Percentiles rank a stretch among this genome's conserved stretches.
Conservation (phyloP, 1,284 basidiomycete genomes). For the Tremellales sp. region DNA sequence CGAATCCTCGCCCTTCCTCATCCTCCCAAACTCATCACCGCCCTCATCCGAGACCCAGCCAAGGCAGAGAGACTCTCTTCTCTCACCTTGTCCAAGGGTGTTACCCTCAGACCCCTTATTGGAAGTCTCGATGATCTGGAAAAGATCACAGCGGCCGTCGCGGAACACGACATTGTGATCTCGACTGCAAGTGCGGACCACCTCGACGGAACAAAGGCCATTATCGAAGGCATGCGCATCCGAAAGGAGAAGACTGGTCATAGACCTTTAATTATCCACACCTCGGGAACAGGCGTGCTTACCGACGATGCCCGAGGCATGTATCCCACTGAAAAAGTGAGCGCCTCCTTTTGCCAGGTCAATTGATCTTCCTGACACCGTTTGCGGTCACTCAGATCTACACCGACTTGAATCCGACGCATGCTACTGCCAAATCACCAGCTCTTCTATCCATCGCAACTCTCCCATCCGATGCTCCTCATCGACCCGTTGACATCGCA, state of each 20-base stretch:
- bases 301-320: slow-evolving; percentile 33
- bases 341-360: neutral
- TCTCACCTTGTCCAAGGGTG: slow-evolving; percentile 11
- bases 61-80: slow-evolving; percentile 32
- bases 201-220: slow-evolving; percentile 32
- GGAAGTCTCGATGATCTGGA: slow-evolving; percentile 34
- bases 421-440: slow-evolving; percentile 22
- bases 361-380: neutral
- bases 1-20: slow-evolving; percentile 28
- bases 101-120: slow-evolving; percentile 26
- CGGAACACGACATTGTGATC: slow-evolving; percentile 41
- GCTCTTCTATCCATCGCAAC: slow-evolving; percentile 39
- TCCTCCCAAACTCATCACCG: slow-evolving; percentile 31
- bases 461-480: slow-evolving; percentile 24
- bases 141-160: slow-evolving; percentile 31
- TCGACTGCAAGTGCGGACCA: slow-evolving; percentile 46
- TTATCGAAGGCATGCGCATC: slow-evolving; percentile 41
- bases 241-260: slow-evolving; percentile 38
- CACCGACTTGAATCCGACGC: slow-evolving; percentile 34
- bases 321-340: slow-evolving; percentile 28
- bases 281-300: slow-evolving; percentile 46
- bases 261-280: slow-evolving; percentile 45
- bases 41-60: slow-evolving; percentile 34
- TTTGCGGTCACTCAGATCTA: slow-evolving; percentile 27
- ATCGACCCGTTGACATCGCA: slow-evolving; percentile 39